Conservation (phyloP, 2,329 filamentous ascomycete species). For the Cryphonectria nitschkei region DNA sequence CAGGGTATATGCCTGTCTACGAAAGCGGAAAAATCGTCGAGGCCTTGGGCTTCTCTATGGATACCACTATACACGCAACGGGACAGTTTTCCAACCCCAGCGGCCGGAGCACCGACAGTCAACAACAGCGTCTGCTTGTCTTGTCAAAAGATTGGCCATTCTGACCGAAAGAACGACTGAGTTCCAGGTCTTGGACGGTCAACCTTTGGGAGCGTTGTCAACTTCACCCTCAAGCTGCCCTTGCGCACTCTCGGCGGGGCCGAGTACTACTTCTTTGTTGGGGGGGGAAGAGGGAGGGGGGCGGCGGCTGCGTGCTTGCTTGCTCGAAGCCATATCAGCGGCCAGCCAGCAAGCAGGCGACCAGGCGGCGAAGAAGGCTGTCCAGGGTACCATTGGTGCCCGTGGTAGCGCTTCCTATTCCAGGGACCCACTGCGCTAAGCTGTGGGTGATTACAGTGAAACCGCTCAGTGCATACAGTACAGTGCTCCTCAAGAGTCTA, state of each 20-base stretch:
- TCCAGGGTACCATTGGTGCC: neutral
- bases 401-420: neutral
- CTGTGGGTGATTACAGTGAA: neutral
- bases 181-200: neutral
- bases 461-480: neutral
- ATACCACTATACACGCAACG: neutral
- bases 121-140: neutral
- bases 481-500: neutral
- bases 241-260: neutral
- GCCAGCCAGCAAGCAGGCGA: neutral
- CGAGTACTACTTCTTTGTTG: neutral
- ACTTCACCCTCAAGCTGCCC: neutral
- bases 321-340: neutral
- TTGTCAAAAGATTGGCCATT: neutral
- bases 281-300: neutral
- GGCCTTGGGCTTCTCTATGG: neutral
- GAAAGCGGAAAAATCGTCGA: constrained; percentile 16
- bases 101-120: constrained; percentile 10
- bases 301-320: neutral
- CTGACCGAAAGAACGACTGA: neutral
- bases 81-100: neutral
- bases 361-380: neutral
- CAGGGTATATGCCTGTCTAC: constrained; percentile 17
- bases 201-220: neutral
- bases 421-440: neutral